A percentile compares a stretch with the other conserved stretches of the same genome.
These are phyloP conservation scores for Tieghemostelium lacteum DNA, from an alignment of 78 protist species.

Conservation along the genomic window DNA sequence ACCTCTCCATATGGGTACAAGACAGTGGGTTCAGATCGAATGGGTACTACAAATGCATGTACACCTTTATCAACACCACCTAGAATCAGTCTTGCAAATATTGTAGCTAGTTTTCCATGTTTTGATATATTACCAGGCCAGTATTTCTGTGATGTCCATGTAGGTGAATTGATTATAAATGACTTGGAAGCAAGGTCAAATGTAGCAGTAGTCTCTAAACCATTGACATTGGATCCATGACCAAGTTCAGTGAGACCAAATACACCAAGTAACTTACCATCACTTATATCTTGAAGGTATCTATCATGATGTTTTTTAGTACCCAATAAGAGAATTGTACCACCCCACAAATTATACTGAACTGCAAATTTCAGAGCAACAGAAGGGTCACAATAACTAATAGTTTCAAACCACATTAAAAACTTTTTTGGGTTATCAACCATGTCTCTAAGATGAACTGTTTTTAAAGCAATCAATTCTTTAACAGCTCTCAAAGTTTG, in stretches of 20 bases:
- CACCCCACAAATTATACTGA: constrained; percentile 78
- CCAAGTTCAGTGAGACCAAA: constrained; percentile 69
- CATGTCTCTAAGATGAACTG: constrained; percentile 31
- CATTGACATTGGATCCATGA: constrained; percentile 85
- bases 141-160: constrained; percentile 65
- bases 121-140: constrained; percentile 80
- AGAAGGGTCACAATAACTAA: constrained; percentile 40
- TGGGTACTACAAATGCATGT: constrained; percentile 78
- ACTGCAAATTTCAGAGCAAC: constrained; percentile 65
- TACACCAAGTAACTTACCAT: constrained; percentile 54
- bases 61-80: constrained; percentile 71
- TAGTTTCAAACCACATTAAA: constrained; percentile 64
- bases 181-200: constrained; percentile 52
- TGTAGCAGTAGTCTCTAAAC: constrained; percentile 87
- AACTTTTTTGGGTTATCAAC: constrained; percentile 46
- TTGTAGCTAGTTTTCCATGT: constrained; percentile 80
- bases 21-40: constrained; percentile 13
- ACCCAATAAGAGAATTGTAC: constrained; percentile 57
- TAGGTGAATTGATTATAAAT: constrained; percentile 69
- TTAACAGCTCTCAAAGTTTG: constrained; percentile 12
- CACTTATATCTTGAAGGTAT: constrained; percentile 21
- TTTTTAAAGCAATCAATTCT: constrained; percentile 14
- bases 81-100: constrained; percentile 76
- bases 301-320: constrained; percentile 64
- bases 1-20: constrained; percentile 30